Evolutionary conservation across 805 yeast genomes (phyloP).

Genomic region (Yarrowia phangngaensis): DNA sequence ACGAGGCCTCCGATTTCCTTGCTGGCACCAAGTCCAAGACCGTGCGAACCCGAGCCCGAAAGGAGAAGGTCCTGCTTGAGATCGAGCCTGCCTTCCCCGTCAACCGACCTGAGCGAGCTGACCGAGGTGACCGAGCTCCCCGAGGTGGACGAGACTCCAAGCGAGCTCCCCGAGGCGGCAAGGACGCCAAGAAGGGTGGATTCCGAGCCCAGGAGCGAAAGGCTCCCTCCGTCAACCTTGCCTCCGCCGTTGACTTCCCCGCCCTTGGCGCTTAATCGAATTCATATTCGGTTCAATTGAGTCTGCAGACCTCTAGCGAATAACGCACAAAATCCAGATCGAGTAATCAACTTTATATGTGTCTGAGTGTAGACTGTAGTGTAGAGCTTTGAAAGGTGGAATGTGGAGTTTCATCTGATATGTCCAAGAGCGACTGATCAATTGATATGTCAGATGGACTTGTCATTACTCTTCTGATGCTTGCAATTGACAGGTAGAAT

Average conservation of each 20-base stretch:
- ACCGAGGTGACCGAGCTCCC: slow-evolving; percentile 35
- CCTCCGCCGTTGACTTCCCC: slow-evolving; percentile 35
- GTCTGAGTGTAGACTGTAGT: too few species aligned
- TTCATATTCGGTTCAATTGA: too few species aligned
- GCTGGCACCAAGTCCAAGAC: slow-evolving; percentile 63
- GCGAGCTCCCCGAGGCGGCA: slow-evolving; percentile 32
- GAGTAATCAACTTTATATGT: too few species aligned
- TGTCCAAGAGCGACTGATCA: too few species aligned
- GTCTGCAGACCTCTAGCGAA: too few species aligned
- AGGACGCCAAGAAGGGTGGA: slow-evolving; percentile 36
- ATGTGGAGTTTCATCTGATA: too few species aligned
- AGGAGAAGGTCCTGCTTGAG: slow-evolving; percentile 77
- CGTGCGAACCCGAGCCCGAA: slow-evolving; percentile 65
- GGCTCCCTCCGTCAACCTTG: slow-evolving; percentile 33
- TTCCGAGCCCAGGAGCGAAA: slow-evolving; percentile 40
- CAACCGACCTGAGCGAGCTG: slow-evolving; percentile 38
- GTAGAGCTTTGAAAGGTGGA: too few species aligned
- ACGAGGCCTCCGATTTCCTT: slow-evolving; percentile 52
- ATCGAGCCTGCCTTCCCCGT: slow-evolving; percentile 66
- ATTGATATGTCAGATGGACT: too few species aligned
- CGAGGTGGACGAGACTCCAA: slow-evolving; percentile 13
- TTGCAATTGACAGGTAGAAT: too few species aligned
- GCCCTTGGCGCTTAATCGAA: slow-evolving; percentile 33
- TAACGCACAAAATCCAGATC: too few species aligned
- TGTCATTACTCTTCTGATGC: too few species aligned